Evolutionary conservation across 352 stramenopile species (phyloP), one percentile per base, ranked within the genome.

Genomic region (Phytophthora foliorum): DNA sequence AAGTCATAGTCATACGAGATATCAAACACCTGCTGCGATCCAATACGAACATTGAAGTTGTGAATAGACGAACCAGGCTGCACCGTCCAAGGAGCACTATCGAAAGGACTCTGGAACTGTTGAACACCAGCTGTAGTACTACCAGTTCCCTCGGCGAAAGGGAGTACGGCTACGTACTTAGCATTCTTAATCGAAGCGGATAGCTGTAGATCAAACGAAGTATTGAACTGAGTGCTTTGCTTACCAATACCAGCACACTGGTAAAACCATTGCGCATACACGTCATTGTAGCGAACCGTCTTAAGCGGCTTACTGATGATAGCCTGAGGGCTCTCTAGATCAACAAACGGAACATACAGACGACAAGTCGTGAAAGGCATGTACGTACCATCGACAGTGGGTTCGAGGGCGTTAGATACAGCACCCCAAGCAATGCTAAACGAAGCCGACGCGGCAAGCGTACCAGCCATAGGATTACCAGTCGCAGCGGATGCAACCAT

Each of bases 31-130:
- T 61, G 38, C 1, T 14, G 1, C 2, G 54, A 61, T 17, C 54
- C 54, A 6, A 61, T 52, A 14, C 41, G 54, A 44, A 62, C 54
- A 4, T 62, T 62, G 19, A 62, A 62, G 54, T 52, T 62, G 25
- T 39, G 41, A 27, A 62, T 62, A 10, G 41, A 45, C 4, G 27
- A 53, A 16, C 41, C 54, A 8, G 54, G 39, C 10, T 62, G 54
- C 3, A 53, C 16, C 0, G 54, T 62, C 27, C 41, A 53, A 6
- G 54, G 54, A 19, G 54, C 54, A 4, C 6, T 24, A 34, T 62
- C 54, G 27, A 62, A 62, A 7, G 54, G 41, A 7, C 14, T 42
- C 4, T 62, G 27, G 6, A 32, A 52, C 16, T 62, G 1, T 27
- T 53, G 54, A n/a, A n/a, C n/a, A n/a, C n/a, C n/a, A n/a, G n/a